These are phyloP conservation scores for Hortiboletus flavorubellus DNA, from an alignment of 768 basidiomycete species.

Conservation along the genomic window DNA sequence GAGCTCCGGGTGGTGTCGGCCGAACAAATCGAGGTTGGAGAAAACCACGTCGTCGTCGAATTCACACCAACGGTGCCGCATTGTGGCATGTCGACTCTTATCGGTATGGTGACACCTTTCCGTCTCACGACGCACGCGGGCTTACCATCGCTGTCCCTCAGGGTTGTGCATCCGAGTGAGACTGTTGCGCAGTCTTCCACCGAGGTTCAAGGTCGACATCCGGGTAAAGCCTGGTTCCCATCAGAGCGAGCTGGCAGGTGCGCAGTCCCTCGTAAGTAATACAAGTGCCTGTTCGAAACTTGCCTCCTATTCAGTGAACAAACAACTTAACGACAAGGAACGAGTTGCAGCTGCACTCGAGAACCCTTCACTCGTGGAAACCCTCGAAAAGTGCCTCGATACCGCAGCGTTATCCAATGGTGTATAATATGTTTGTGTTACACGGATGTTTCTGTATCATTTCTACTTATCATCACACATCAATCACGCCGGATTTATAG, in stretches of 20 bases:
- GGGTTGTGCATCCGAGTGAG: slow-evolving; percentile 96
- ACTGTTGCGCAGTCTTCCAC: slow-evolving; percentile 83
- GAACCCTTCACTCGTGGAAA: slow-evolving; percentile 80
- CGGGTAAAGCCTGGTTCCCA: slow-evolving; percentile 91
- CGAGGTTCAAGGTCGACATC: slow-evolving; percentile 94
- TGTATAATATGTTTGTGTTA: slow-evolving; percentile 4
- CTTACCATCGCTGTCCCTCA: neutral
- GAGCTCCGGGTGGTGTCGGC: slow-evolving; percentile 93
- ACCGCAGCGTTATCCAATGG: slow-evolving; percentile 26
- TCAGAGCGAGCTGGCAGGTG: slow-evolving; percentile 89
- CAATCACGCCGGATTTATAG: neutral
- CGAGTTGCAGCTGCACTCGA: slow-evolving; percentile 96
- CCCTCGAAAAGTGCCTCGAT: slow-evolving; percentile 76
- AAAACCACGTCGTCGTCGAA: slow-evolving; percentile 78
- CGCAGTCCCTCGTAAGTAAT: slow-evolving; percentile 20
- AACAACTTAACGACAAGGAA: slow-evolving; percentile 99
- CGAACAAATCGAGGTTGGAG: slow-evolving; percentile 66
- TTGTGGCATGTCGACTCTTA: slow-evolving; percentile 95
- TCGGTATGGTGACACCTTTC: slow-evolving; percentile 50
- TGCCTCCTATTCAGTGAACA: slow-evolving; percentile 66
- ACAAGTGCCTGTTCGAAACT: neutral
- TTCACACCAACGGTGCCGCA: slow-evolving; percentile 98
- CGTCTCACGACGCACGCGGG: neutral
- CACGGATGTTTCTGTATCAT: neutral
- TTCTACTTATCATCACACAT: neutral